Evolutionary conservation across 2,329 filamentous ascomycete genomes (phyloP), one percentile per base, ranked within the genome.

Genomic region (Fusarium gaditjirri): DNA sequence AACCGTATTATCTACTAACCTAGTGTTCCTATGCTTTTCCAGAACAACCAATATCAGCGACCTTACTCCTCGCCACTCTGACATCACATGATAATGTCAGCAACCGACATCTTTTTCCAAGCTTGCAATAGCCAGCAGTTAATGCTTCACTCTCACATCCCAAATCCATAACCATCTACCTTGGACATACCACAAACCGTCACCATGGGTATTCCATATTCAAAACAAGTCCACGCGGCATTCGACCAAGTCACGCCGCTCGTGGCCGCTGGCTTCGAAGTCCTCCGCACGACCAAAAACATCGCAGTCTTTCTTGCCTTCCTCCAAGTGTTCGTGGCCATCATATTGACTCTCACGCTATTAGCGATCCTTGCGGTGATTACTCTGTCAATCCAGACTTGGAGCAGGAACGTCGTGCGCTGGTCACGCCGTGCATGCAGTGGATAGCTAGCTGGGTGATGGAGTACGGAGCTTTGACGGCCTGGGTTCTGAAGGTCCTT

Each of bases 141-240:
- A 2, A 52, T 21, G 17, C 16, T 36, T 35, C n/a, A 27, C 4
- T 27, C 13, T 4, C 17, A 4, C 4, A 21, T 2, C 12, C 6
- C 19, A 11, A 2, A 52, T 0, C 4, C 23, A 36, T 8, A 16
- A 4, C 6, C 8, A 16, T 36, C 13, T 8, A 25, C 4, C 2
- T 16, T 7, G 0, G 7, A 12, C 8, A 12, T 12, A 9, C 4
- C 6, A 43, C 13, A 10, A n/a, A 5, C 6, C 14, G 21, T 31
- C 16, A 19, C 13, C 13, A 67, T 67, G 64, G 64, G 64, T 1
- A 67, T 67, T 62, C 64, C 64, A 13, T 67, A 67, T 31, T 67
- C 64, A 0, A 67, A 67, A 49, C 46, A 67, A 53, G 64, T 67
- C 19, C 31, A 67, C 6, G 46, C 62, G 19, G 64, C 64, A 6